Evolutionary conservation across 2,329 filamentous ascomycete species (phyloP), one percentile per base, ranked within the genome.

Genomic region (Blumeria hordei): DNA sequence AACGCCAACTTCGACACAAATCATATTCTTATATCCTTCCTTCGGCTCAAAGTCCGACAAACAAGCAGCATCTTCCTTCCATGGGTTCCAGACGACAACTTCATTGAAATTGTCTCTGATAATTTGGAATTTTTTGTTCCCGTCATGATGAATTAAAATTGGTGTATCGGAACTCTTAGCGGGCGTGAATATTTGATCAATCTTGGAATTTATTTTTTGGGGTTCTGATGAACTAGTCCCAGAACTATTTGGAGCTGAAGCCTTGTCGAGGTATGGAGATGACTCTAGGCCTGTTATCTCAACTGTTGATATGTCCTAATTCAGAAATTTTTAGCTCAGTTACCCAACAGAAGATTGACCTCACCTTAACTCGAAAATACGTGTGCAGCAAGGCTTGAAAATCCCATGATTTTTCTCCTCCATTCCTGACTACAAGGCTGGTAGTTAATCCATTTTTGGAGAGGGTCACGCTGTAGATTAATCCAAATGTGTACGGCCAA

Each of bases 71-170:
- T 93, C 94, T 59, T 88, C 85, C 43, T 75, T 74, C 88, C 90
- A 95, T 1, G 92, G 92, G 69, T 98, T 98, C 92, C 92, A 98
- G 34, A 96, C 84, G 0, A 95, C 90, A 14, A 92, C 81, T 61
- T 96, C 86, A 58, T 77, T 76, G 60, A 98, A 74, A 60, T 87
- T 88, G 68, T 95, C 87, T 58, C 92, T 79, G 43, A 83, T 77
- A 55, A 96, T 74, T 57, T 80, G 79, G 70, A 84, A 88, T 53
- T 75, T 71, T 12, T 80, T 72, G 63, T 75, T 75, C 57, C 78
- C 81, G 53, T 69, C 74, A 62, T 85, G 79, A 14, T 72, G 65
- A 51, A 93, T 77, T 11, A 75, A 65, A 50, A 85, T 68, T 1
- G 75, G 70, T 49, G 73, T 68, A 45, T 70, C 72, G 41, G 81